Evolutionary conservation across 2,329 filamentous ascomycete species (phyloP), one percentile per base, ranked within the genome.

Genomic region (Myriosclerotinia duriaeana): DNA sequence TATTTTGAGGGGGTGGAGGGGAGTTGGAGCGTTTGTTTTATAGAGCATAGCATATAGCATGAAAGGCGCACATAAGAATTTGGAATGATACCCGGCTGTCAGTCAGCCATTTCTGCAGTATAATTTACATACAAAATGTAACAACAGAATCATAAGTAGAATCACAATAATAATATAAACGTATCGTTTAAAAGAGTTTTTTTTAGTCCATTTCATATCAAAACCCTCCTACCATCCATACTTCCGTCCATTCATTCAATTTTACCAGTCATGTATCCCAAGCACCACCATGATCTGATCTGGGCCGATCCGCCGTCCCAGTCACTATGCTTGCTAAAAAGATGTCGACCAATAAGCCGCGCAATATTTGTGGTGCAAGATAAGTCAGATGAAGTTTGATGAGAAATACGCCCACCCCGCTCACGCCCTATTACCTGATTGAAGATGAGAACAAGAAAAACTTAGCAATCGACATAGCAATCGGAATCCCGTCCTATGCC

Each of bases 41-140:
- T 17, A 36, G 9, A 26, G 30, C 30, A 50, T 40, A 12, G 44
- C 34, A 50, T 54, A 50, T 40, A 12, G 44, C 34, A 50, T 54
- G 7, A 22, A 14, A 22, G 36, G 30, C n/a, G 30, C 14, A 40
- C 5, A 50, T 61, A 2, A 7, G 58, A 26, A 34, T 34, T 50
- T 50, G 44, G n/a, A 14, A 50, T 61, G 58, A 61, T 61, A 61
- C 58, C 58, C 58, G 44, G 58, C 58, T 61, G 34, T 50, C 15
- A 26, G 15, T 38, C 15, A 52, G 58, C 58, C 44, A 61, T 5
- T 12, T 50, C 15, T 50, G 11, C 26, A n/a, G 44, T 2, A 26
- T 50, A 22, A 3, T 17, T 36, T 22, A 22, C 14, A 36, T 22
- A 22, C 14, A 36, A 30, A 36, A 59, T 15, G 44, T 5, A 22